Percentiles rank a stretch among this genome's conserved stretches.
Conservation (phyloP, 495 filamentous ascomycete genomes). For the Thermochaetoides thermophila region DNA sequence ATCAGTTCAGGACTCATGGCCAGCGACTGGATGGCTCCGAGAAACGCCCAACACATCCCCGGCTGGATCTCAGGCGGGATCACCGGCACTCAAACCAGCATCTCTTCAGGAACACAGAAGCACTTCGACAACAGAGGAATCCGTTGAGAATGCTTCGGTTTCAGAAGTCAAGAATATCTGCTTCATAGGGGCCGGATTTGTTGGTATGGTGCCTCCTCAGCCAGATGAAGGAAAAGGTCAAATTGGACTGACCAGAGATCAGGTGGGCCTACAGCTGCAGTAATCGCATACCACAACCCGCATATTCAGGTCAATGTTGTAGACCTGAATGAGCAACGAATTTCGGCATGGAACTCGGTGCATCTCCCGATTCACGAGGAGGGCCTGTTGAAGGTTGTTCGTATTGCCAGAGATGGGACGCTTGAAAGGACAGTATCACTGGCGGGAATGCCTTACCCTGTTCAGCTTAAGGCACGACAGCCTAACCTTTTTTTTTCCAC, state of each 20-base stretch:
- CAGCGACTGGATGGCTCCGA: conserved; percentile 8
- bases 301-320: conserved; percentile 55
- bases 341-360: conserved; percentile 56
- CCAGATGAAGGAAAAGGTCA: no score
- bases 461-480: conserved; percentile 20
- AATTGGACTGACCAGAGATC: conserved; percentile 3
- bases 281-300: conserved; percentile 60
- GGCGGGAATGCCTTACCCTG: conserved; percentile 5
- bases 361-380: conserved; percentile 69
- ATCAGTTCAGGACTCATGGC: conserved; percentile 13
- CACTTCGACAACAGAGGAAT: conserved; percentile 2
- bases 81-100: conserved; percentile 11
- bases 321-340: conserved; percentile 49
- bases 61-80: conserved; percentile 10
- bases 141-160: neutral
- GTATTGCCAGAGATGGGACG: conserved; percentile 43
- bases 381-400: conserved; percentile 52
- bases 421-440: conserved; percentile 12
- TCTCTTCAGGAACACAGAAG: conserved; percentile 2
- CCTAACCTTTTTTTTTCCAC: conserved; percentile 62
- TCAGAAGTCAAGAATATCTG: conserved; percentile 31
- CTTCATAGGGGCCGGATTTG: conserved; percentile 21
- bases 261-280: conserved; percentile 64
- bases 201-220: conserved; percentile 9
- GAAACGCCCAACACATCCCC: conserved; percentile 14